Conservation (phyloP, 1,139 yeast genomes). For the Arxiozyma heterogenica region DNA sequence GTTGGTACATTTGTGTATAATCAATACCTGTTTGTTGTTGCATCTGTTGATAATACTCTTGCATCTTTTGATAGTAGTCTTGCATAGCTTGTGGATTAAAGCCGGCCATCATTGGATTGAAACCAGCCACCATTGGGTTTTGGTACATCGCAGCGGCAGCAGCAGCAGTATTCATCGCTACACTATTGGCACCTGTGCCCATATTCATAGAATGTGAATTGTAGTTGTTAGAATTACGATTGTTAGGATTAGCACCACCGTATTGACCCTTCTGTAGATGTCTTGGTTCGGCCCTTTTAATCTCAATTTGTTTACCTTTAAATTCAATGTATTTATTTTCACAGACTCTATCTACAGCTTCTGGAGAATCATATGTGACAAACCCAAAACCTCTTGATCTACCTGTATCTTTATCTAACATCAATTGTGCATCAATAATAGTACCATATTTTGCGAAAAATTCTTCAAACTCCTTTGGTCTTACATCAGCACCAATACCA, state of each 20-base stretch:
- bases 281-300: constrained; percentile 97
- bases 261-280: constrained; percentile 40
- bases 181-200: constrained; percentile 7
- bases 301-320: constrained; percentile 89
- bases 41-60: constrained; percentile 61
- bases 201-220: constrained; percentile 2
- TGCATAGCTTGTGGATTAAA: constrained; percentile 81
- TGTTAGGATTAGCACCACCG: constrained; percentile 20
- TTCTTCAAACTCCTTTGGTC: constrained; percentile 81
- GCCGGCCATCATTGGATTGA: constrained; percentile 47
- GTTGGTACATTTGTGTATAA: constrained; percentile 33
- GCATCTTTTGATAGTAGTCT: constrained; percentile 82
- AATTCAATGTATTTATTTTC: constrained; percentile 73
- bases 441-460: constrained; percentile 87
- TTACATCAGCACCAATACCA: constrained; percentile 93
- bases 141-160: constrained; percentile 25
- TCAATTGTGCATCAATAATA: constrained; percentile 91
- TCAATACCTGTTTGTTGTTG: constrained; percentile 40
- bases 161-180: constrained; percentile 10
- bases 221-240: constrained; percentile 31
- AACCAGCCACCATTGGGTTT: constrained; percentile 33
- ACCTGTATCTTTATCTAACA: constrained; percentile 97
- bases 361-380: constrained; percentile 91
- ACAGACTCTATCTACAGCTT: constrained; percentile 88
- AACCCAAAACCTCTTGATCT: constrained; percentile 97